Evolutionary conservation across 805 yeast species (phyloP).

Genomic region (Wickerhamomyces canadensis): DNA sequence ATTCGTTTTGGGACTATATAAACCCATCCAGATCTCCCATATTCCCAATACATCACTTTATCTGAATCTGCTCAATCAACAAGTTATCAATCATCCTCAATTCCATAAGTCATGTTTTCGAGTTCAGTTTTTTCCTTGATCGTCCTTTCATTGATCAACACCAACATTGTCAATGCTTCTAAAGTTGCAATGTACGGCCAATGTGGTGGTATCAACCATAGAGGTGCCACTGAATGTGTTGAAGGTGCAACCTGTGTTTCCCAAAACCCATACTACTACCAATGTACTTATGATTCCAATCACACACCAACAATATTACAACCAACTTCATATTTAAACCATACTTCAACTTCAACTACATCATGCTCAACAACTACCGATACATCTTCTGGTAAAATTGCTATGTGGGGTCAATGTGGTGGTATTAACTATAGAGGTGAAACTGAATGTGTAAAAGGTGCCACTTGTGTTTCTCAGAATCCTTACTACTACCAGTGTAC

Average conservation of each 20-base stretch:
- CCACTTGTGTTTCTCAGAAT: slow-evolving; percentile 19
- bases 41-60: no score
- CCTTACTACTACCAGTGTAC: slow-evolving; percentile 24
- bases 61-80: no score
- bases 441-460: slow-evolving; percentile 18
- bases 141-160: neutral
- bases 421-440: slow-evolving; percentile 6
- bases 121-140: no score
- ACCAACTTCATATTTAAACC: no score
- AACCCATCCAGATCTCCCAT: no score
- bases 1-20: no score
- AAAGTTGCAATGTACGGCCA: slow-evolving; percentile 4
- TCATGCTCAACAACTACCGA: neutral
- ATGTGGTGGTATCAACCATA: slow-evolving; percentile 8
- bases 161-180: no score
- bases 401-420: slow-evolving; percentile 9
- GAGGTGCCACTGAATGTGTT: slow-evolving; percentile 15
- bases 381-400: slow-evolving; percentile 2
- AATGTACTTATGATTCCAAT: slow-evolving; percentile 13
- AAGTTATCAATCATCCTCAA: no score
- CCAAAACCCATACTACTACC: slow-evolving; percentile 22
- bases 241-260: slow-evolving; percentile 19
- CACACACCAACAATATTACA: no score
- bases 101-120: no score
- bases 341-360: no score